phyloP scores from a whole-genome alignment of 2,329 filamentous ascomycete species.

The Cercospora sp. region DNA sequence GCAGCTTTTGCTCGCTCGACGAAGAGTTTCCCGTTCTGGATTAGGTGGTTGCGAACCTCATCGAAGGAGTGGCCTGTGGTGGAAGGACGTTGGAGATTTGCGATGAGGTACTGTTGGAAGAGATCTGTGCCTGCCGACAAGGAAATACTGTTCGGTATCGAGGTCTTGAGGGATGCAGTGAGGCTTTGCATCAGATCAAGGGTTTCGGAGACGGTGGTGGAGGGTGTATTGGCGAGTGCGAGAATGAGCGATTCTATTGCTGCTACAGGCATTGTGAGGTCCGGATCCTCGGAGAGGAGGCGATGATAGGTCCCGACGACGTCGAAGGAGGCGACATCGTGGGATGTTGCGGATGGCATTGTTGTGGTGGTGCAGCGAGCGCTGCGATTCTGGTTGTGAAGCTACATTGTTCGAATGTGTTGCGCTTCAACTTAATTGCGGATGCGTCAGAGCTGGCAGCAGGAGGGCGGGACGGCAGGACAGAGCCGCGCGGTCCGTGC shows the following conservation, averaged over 20 bases:
- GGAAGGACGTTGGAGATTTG: conserved; percentile 60
- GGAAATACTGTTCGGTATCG: conserved; percentile 84
- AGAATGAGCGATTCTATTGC: conserved; percentile 89
- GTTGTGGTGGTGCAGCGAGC: conserved; percentile 6
- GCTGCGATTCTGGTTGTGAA: conserved; percentile 5
- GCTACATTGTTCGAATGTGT: conserved; percentile 15
- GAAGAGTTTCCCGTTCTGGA: conserved; percentile 84
- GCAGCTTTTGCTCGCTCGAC: conserved; percentile 83
- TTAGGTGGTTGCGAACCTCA: conserved; percentile 75
- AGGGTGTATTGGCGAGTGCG: conserved; percentile 74
- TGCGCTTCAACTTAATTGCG: not conserved
- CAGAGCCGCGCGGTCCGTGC: not conserved
- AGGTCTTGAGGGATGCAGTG: conserved; percentile 72
- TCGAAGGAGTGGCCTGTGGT: conserved; percentile 67
- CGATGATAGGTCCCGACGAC: conserved; percentile 67
- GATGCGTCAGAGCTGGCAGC: conserved; percentile 8
- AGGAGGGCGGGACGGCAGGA: not conserved
- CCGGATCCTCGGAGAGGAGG: conserved; percentile 68
- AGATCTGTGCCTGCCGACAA: conserved; percentile 92
- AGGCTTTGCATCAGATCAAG: conserved; percentile 79
- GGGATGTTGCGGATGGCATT: conserved; percentile 5
- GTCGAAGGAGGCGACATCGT: conserved; percentile 36
- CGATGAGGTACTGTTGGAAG: conserved; percentile 90
- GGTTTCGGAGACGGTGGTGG: conserved; percentile 90
- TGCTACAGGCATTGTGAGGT: conserved; percentile 92